Conservation (phyloP, 345 rosid species). For the Eucalyptus paniculata region DNA sequence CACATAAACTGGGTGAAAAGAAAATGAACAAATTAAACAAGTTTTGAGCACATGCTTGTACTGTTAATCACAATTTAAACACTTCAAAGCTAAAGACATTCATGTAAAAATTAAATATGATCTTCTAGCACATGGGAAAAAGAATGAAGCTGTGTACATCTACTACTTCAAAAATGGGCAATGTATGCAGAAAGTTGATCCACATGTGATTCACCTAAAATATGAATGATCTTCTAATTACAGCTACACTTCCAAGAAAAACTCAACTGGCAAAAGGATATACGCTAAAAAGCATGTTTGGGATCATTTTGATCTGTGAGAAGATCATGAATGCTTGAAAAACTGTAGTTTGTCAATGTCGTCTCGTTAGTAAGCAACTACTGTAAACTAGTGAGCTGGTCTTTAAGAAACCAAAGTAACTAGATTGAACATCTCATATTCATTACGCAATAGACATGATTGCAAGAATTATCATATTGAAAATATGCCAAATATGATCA, state of each 20-base stretch:
- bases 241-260: neutral
- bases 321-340: neutral
- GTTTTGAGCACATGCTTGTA: neutral
- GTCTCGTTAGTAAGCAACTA: neutral
- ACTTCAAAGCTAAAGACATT: neutral
- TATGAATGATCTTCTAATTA: neutral
- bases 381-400: neutral
- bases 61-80: neutral
- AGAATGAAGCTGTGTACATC: neutral
- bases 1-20: neutral
- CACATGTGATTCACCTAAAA: neutral
- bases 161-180: neutral
- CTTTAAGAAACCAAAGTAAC: neutral
- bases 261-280: neutral
- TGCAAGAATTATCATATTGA: neutral
- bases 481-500: neutral
- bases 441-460: neutral
- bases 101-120: neutral
- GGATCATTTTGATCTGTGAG: neutral
- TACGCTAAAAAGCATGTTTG: neutral
- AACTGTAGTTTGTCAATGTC: neutral
- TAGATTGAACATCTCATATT: neutral
- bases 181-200: neutral
- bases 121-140: neutral
- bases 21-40: neutral